Conservation (phyloP, 164 flowering plant species). For the Macadamia integrifolia region DNA sequence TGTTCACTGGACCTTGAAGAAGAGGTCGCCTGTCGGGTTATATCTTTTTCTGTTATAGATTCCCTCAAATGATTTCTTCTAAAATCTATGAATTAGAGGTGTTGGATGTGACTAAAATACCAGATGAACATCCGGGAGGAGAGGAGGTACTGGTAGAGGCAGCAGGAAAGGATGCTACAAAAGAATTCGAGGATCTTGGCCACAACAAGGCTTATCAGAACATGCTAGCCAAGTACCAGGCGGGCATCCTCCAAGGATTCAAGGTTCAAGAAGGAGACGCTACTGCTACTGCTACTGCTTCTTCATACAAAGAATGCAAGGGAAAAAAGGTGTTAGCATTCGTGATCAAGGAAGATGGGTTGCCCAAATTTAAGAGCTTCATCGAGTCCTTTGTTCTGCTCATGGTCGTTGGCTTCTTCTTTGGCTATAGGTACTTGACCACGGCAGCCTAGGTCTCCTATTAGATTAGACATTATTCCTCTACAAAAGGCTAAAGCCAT, state of each 20-base stretch:
- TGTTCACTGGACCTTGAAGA: too few species aligned
- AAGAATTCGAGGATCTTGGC: conserved; percentile 36
- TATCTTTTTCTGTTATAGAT: not conserved
- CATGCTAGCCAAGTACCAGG: conserved; percentile 36
- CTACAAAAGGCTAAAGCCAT: not conserved
- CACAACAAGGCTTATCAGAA: conserved; percentile 42
- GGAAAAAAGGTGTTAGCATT: conserved; percentile 38
- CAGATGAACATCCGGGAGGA: conserved; percentile 51
- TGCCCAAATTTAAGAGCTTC: conserved; percentile 15
- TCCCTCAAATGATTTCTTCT: too few species aligned
- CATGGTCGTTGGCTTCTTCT: conserved; percentile 27
- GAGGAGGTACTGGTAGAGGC: conserved; percentile 40
- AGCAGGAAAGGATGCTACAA: conserved; percentile 49
- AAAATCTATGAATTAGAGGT: conserved; percentile 22
- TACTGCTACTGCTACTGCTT: not conserved
- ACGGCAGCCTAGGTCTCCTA: conserved; percentile 2
- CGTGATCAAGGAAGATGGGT: conserved; percentile 30
- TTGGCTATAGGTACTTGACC: conserved; percentile 22
- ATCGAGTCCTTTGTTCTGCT: conserved; percentile 34
- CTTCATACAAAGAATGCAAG: conserved; percentile 13
- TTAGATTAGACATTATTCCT: not conserved
- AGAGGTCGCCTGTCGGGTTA: too few species aligned
- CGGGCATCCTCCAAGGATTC: conserved; percentile 37
- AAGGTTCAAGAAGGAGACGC: conserved; percentile 9
- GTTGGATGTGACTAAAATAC: conserved; percentile 37